Evolutionary conservation across 495 filamentous ascomycete genomes (phyloP).

Genomic region (Astrothelium subdiscretum): DNA sequence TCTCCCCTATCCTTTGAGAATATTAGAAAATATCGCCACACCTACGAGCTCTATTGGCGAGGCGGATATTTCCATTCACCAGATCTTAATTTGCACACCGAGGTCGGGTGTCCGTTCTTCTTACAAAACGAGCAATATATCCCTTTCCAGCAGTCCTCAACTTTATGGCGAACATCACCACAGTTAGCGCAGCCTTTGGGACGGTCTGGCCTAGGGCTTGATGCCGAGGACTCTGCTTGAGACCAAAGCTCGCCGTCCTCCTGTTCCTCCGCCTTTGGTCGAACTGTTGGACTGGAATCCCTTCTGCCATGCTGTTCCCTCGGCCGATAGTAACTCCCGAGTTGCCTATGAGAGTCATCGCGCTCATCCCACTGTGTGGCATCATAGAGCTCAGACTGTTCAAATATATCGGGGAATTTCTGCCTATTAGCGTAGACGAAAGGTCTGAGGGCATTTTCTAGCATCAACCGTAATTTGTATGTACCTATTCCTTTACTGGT

Average conservation of each 20-base stretch:
- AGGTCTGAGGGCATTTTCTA: not conserved
- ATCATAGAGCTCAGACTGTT: not conserved
- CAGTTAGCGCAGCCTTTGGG: not conserved
- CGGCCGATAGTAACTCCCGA: not conserved
- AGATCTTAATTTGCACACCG: not conserved
- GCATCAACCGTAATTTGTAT: not conserved
- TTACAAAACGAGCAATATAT: not conserved
- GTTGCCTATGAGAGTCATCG: not conserved
- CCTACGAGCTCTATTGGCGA: no score
- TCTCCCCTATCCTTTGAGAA: no score
- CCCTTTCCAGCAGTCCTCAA: not conserved
- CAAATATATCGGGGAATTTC: not conserved
- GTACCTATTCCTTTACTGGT: not conserved
- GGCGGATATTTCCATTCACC: not conserved
- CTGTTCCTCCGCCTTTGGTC: no score
- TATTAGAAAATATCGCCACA: no score
- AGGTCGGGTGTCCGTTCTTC: not conserved
- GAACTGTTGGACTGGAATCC: no score
- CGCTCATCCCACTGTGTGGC: not conserved
- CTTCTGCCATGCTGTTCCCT: no score
- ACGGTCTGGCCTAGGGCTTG: no score
- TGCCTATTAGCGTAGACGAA: not conserved
- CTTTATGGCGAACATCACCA: not conserved
- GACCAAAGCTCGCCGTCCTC: not conserved
- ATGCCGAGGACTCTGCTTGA: not conserved